Conservation (phyloP, 106 monocot species). For the Iris macrosiphon region DNA sequence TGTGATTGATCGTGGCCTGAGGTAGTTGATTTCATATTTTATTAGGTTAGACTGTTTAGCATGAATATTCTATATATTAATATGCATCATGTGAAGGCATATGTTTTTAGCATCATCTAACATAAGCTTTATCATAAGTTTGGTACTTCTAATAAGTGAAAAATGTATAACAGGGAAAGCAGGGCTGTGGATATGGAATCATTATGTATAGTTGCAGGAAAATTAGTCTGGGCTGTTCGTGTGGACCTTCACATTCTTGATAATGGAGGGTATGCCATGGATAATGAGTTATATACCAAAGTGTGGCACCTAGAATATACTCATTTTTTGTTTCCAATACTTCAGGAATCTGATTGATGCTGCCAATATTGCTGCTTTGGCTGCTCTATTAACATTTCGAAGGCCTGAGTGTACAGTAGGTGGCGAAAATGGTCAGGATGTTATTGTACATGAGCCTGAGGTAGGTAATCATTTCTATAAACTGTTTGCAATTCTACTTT, state of each 20-base stretch:
- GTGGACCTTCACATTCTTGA: constrained; percentile 96
- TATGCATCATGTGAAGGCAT: background rate
- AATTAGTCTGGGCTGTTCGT: constrained; percentile 87
- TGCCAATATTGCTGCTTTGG: constrained; percentile 92
- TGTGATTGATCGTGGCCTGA: constrained; percentile 84
- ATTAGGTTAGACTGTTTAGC: background rate
- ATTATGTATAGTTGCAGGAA: constrained; percentile 86
- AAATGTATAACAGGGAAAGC: constrained; percentile 68
- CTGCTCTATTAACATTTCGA: constrained; percentile 73
- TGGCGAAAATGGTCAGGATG: constrained; percentile 73
- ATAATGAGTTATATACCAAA: constrained; percentile 2
- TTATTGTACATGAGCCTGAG: constrained; percentile 85
- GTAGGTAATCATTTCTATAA: constrained; percentile 16
- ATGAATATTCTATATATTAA: background rate
- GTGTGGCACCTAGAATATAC: background rate
- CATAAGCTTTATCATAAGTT: background rate
- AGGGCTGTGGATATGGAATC: constrained; percentile 98
- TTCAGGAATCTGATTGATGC: constrained; percentile 97
- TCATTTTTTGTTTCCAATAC: constrained; percentile 9
- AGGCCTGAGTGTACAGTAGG: constrained; percentile 85
- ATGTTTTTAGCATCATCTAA: background rate
- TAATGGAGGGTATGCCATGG: constrained; percentile 80
- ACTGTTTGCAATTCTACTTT: no score
- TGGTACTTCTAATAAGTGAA: constrained; percentile 2
- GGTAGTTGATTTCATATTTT: constrained; percentile 29